Percentiles rank a stretch among this genome's conserved stretches.
Evolutionary conservation across 495 filamentous ascomycete species (phyloP).

Genomic region (Poronia punctata): DNA sequence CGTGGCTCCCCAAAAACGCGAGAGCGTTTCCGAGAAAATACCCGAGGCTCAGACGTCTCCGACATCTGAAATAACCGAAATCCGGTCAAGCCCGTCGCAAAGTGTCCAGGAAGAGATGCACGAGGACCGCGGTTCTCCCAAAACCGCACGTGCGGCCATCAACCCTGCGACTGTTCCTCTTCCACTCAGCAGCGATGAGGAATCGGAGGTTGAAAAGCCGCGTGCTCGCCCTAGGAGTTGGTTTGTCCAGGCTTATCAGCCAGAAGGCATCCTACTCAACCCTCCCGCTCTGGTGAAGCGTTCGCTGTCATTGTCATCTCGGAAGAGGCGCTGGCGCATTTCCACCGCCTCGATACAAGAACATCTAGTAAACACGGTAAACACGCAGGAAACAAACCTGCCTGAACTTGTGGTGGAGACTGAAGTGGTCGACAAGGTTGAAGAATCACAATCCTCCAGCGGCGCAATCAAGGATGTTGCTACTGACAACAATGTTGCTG

Average conservation of each 20-base stretch:
- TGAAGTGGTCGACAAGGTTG: not conserved
- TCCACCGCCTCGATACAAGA: slow-evolving; percentile 32
- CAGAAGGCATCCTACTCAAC: not conserved
- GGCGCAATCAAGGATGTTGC: not conserved
- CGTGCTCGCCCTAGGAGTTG: slow-evolving; percentile 46
- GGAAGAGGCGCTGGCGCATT: slow-evolving; percentile 50
- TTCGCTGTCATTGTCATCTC: slow-evolving; percentile 23
- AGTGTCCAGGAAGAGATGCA: slow-evolving; percentile 10
- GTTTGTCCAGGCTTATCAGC: slow-evolving; percentile 17
- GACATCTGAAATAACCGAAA: slow-evolving; percentile 11
- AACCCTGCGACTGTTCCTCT: slow-evolving; percentile 55
- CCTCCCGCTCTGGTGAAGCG: slow-evolving; percentile 2
- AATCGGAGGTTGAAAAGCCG: slow-evolving; percentile 42
- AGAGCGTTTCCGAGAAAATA: slow-evolving; percentile 27
- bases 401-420: not conserved
- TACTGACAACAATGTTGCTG: slow-evolving; percentile 14
- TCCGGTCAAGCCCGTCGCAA: slow-evolving; percentile 8
- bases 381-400: not conserved
- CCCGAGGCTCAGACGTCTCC: slow-evolving; percentile 6
- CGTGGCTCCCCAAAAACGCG: slow-evolving; percentile 26
- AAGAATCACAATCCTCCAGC: slow-evolving; percentile 3
- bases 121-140: slow-evolving; percentile 41
- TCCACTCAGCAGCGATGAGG: slow-evolving; percentile 55
- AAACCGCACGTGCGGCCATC: slow-evolving; percentile 20
- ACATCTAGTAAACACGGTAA: too few species aligned